phyloP scores from a whole-genome alignment of 768 basidiomycete species.

The Sporobolomyces pararoseus region DNA sequence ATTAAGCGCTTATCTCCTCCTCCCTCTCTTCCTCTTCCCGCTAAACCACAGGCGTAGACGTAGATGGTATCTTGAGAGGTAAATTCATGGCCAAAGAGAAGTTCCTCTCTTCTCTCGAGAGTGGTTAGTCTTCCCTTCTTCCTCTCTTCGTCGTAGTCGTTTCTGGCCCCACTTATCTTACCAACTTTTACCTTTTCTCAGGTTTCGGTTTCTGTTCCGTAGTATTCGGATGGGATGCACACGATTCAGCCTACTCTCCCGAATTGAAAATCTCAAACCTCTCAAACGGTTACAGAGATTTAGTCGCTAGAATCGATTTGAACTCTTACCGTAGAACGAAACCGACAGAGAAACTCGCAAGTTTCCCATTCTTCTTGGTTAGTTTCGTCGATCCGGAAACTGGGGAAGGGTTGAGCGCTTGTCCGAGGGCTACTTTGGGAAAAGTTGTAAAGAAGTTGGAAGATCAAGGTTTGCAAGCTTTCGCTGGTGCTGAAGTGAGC shows the following conservation, averaged over 20 bases:
- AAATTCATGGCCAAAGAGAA: constrained; percentile 74
- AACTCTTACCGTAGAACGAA: constrained; percentile 81
- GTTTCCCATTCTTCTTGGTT: constrained; percentile 94
- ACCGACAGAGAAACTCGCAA: constrained; percentile 85
- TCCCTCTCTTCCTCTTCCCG: neutral
- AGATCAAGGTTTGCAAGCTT: constrained; percentile 58
- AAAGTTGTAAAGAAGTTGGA: constrained; percentile 57
- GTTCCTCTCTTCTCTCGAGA: constrained; percentile 71
- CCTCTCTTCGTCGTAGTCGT: constrained; percentile 62
- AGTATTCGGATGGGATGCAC: constrained; percentile 62
- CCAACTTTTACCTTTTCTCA: neutral
- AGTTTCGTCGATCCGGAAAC: constrained; percentile 87
- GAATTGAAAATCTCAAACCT: constrained; percentile 89
- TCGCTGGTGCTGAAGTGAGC: constrained; percentile 41
- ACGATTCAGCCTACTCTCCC: constrained; percentile 74
- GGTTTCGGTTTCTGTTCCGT: constrained; percentile 37
- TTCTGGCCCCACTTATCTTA: constrained; percentile 4
- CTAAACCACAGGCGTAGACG: constrained; percentile 54
- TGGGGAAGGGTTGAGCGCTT: constrained; percentile 67
- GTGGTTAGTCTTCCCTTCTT: constrained; percentile 65
- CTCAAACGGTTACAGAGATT: constrained; percentile 85
- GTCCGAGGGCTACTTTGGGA: constrained; percentile 78
- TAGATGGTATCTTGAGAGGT: constrained; percentile 90
- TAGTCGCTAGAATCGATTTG: constrained; percentile 79
- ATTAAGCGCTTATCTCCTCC: neutral